Percentiles rank a stretch among this genome's conserved stretches.
Evolutionary conservation across 2,329 filamentous ascomycete genomes (phyloP).

Genomic region (Alternaria arbusti): DNA sequence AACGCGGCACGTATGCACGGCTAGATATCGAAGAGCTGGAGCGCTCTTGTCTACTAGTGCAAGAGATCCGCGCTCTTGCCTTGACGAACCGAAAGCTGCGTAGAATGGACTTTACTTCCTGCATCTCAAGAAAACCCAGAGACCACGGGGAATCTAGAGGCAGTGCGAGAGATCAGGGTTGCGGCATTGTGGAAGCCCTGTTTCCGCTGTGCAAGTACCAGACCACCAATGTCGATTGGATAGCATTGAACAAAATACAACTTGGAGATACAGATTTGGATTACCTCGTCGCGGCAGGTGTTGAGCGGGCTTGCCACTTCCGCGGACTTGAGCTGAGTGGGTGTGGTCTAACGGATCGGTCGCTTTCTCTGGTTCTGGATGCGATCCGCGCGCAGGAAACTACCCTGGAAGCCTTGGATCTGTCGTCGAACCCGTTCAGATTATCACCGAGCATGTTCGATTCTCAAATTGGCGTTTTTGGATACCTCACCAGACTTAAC

Average conservation of each 20-base stretch:
- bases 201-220: slow-evolving; percentile 71
- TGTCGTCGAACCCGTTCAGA: slow-evolving; percentile 70
- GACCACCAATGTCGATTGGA: slow-evolving; percentile 74
- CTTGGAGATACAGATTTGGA: slow-evolving; percentile 75
- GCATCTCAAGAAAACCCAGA: slow-evolving; percentile 62
- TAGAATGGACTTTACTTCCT: slow-evolving; percentile 69
- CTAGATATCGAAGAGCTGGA: slow-evolving; percentile 61
- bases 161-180: slow-evolving; percentile 66
- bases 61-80: slow-evolving; percentile 71
- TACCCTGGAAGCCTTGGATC: slow-evolving; percentile 70
- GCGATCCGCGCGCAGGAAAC: slow-evolving; percentile 69
- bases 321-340: slow-evolving; percentile 71
- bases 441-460: slow-evolving; percentile 70
- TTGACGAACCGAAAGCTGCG: slow-evolving; percentile 69
- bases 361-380: slow-evolving; percentile 68
- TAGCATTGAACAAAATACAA: slow-evolving; percentile 70
- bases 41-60: slow-evolving; percentile 66
- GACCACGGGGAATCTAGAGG: slow-evolving; percentile 49
- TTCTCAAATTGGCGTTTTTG: slow-evolving; percentile 70
- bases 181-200: slow-evolving; percentile 72
- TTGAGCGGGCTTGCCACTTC: slow-evolving; percentile 68
- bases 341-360: slow-evolving; percentile 65
- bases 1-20: slow-evolving; percentile 61
- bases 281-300: slow-evolving; percentile 70
- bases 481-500: slow-evolving; percentile 69